These are phyloP conservation scores for Rhododendron simsii DNA, from an alignment of 148 eudicot genomes.

Conservation along the genomic window DNA sequence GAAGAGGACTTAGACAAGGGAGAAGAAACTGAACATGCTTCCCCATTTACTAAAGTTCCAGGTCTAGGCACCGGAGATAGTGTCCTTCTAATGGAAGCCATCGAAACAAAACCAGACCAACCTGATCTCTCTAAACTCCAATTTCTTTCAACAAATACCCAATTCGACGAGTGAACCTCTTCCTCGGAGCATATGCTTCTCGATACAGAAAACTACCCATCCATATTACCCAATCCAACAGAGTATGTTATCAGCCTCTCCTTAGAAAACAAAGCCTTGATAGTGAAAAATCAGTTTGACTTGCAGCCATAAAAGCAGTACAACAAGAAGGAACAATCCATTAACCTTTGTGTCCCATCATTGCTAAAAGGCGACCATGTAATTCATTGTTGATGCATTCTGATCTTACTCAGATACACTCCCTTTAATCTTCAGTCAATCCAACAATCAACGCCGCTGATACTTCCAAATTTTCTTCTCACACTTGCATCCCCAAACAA, in stretches of 20 bases:
- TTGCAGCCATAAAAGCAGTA: neutral
- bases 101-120: slow-evolving; percentile 7
- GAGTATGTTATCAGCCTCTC: neutral
- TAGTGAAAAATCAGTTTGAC: neutral
- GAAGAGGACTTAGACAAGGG: slow-evolving; percentile 73
- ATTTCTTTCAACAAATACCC: neutral
- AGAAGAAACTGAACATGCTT: slow-evolving; percentile 59
- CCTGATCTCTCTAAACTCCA: slow-evolving; percentile 12
- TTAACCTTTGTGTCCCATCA: neutral
- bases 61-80: slow-evolving; percentile 74
- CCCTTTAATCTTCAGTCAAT: neutral
- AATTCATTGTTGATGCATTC: neutral
- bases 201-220: neutral
- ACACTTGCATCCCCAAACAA: neutral
- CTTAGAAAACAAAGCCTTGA: neutral
- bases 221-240: neutral
- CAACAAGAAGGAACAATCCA: neutral
- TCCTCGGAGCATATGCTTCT: neutral
- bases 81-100: slow-evolving; percentile 81
- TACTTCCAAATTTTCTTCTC: neutral
- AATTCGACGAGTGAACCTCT: neutral
- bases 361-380: neutral
- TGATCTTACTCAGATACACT: neutral
- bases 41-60: slow-evolving; percentile 45
- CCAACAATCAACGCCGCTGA: neutral